Evolutionary conservation across 164 flowering plant species (phyloP).

Genomic region (Nymphaea colorata): DNA sequence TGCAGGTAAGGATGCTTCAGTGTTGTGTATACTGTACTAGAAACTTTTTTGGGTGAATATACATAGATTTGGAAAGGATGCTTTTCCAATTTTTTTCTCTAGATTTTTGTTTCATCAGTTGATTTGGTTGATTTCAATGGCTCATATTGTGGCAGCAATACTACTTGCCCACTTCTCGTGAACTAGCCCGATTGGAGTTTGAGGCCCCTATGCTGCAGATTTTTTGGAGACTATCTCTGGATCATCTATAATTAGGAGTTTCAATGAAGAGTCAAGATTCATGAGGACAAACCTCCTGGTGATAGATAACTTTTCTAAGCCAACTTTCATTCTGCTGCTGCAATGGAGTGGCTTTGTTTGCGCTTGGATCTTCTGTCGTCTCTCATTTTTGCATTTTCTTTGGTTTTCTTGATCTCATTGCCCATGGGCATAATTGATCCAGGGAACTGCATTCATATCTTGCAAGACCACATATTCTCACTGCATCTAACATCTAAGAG

Average conservation of each 20-base stretch:
- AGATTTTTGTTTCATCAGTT: neutral
- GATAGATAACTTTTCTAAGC: constrained; percentile 19
- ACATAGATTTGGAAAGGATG: neutral
- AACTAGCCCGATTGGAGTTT: constrained; percentile 22
- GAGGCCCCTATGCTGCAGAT: constrained; percentile 35
- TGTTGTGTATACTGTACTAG: neutral
- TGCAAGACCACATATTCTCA: neutral
- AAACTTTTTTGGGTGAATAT: neutral
- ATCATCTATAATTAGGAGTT: constrained; percentile 31
- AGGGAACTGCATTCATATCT: constrained; percentile 11
- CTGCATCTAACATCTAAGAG: too few relatives aligned
- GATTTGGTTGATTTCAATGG: constrained; percentile 9
- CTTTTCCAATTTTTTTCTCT: neutral
- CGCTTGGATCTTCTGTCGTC: constrained; percentile 33
- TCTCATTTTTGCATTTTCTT: constrained; percentile 24
- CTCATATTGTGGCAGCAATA: constrained; percentile 23
- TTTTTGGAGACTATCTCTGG: constrained; percentile 36
- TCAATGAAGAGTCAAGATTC: constrained; percentile 28
- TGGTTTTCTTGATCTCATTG: constrained; percentile 26
- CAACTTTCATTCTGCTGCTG: constrained; percentile 23
- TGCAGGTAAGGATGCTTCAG: constrained; percentile 41
- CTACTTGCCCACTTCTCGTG: constrained; percentile 22
- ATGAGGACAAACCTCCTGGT: constrained; percentile 16
- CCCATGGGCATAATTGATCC: constrained; percentile 31
- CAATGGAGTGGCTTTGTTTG: constrained; percentile 34